Evolutionary conservation across 768 basidiomycete species (phyloP), one percentile per base, ranked within the genome.

Genomic region (Sistotremastrum niveocremeum): DNA sequence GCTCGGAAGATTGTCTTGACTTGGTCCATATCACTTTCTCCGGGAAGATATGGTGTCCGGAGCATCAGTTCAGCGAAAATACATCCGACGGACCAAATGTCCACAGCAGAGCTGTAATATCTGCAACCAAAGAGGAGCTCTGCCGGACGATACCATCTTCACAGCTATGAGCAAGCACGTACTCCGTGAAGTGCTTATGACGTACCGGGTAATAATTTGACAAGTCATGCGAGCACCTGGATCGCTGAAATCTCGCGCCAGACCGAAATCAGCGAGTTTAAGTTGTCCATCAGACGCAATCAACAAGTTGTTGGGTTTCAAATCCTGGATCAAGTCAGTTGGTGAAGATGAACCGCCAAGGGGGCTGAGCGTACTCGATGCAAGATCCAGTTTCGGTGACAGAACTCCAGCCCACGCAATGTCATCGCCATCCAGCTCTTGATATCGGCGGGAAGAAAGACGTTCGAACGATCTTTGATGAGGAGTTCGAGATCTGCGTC

Each of bases 341-440:
- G 39, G 11, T n/a, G 10, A 28, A n/a, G 36, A 37, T 28, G 32
- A 41, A 6, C n/a, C 32, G 39, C 41, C 10, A 35, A 10, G n/a
- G 2, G 39, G 37, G 7, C 41, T 37, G 11, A 1, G 60, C 74
- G 51, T 60, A 95, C 94, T 46, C 95, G 76, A 64, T 99, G 95
- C 28, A 99, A 69, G 46, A 98, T 76, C 56, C 81, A 93, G 61
- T 91, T 93, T 44, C 93, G 69, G 59, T 99, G 95, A 54, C 95
- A 97, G 61, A 95, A 98, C 63, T 98, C 95, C n/a, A 99, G 71
- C 2, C 95, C 95, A 37, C 91, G 79, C 57, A 98, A 79, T 0
- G 86, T 91, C 95, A 98, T 98, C 7, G 87, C 85, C 77, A 95
- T 88, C 94, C 95, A 99, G 51, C 84, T 83, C 62, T 99, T 99